Evolutionary conservation across 208 protist species (phyloP).

Genomic region (Trypanosoma brucei): DNA sequence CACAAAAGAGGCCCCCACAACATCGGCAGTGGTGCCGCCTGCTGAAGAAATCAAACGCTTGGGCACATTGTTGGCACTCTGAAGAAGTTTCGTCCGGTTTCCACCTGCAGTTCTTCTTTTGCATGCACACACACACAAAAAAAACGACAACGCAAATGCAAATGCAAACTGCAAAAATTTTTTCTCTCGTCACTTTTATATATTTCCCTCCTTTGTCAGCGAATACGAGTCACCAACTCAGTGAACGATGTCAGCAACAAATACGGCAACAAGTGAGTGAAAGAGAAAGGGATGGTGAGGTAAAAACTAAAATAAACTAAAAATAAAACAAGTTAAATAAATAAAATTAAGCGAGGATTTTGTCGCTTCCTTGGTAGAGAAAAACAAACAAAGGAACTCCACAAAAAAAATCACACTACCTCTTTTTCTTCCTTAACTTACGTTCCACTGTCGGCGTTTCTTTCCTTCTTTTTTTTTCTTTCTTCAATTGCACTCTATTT

Average conservation of each 20-base stretch:
- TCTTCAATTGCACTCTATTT: neutral
- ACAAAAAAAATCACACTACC: neutral
- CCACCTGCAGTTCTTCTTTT: neutral
- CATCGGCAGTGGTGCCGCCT: neutral
- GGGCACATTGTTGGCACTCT: neutral
- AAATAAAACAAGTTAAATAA: no score
- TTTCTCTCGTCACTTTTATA: no score
- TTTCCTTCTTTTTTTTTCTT: constrained; percentile 4
- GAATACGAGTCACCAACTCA: no score
- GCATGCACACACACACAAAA: neutral
- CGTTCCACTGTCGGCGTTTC: neutral
- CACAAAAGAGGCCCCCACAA: constrained; percentile 2
- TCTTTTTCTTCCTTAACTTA: constrained; percentile 2
- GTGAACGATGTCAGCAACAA: no score
- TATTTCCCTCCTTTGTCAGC: no score
- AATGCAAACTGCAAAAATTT: neutral
- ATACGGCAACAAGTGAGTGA: no score
- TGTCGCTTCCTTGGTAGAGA: no score
- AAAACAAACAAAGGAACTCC: no score
- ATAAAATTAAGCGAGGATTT: no score
- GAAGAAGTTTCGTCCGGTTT: neutral
- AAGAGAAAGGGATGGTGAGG: no score
- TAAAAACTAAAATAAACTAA: no score
- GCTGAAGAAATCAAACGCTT: neutral
- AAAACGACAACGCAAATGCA: neutral